A percentile compares a stretch with the other conserved stretches of the same genome.
These are phyloP conservation scores for Coprinopsis marcescibilis DNA, from an alignment of 768 basidiomycete species.

Conservation along the genomic window DNA sequence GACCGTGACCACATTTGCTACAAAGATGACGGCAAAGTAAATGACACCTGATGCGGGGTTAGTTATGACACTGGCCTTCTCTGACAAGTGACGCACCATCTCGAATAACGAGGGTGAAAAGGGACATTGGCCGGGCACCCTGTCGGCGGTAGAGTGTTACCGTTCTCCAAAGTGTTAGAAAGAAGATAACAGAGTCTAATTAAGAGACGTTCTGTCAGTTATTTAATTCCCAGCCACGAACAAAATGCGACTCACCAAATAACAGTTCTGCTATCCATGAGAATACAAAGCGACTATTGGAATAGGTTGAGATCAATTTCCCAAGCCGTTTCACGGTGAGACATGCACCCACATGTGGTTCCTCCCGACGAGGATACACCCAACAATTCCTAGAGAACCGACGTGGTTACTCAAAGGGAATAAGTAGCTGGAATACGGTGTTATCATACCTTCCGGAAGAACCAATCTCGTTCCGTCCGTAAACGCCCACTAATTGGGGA, in stretches of 20 bases:
- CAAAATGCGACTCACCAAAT: constrained; percentile 21
- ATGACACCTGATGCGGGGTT: constrained; percentile 20
- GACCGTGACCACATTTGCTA: constrained; percentile 26
- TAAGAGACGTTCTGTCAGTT: not conserved
- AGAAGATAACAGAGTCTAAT: constrained; percentile 27
- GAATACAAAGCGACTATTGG: constrained; percentile 25
- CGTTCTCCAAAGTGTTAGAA: constrained; percentile 25
- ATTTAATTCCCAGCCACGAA: not conserved
- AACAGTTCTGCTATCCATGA: constrained; percentile 32
- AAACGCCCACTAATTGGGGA: constrained; percentile 28
- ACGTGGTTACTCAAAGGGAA: too few relatives aligned
- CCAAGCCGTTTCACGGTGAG: not conserved
- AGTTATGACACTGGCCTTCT: not conserved
- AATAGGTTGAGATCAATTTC: not conserved
- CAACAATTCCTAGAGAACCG: constrained; percentile 27
- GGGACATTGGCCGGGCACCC: constrained; percentile 13
- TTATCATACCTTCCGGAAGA: constrained; percentile 24
- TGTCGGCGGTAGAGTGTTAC: constrained; percentile 14
- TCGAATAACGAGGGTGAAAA: constrained; percentile 26
- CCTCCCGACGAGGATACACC: constrained; percentile 31
- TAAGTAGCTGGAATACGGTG: too few relatives aligned
- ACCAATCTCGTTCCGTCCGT: constrained; percentile 27
- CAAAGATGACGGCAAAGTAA: constrained; percentile 30
- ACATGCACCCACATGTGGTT: constrained; percentile 19
- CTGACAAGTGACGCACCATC: constrained; percentile 22